A percentile compares a stretch with the other conserved stretches of the same genome.
Evolutionary conservation across 139 green algal species (phyloP).

Genomic region (Volvox reticuliferus): DNA sequence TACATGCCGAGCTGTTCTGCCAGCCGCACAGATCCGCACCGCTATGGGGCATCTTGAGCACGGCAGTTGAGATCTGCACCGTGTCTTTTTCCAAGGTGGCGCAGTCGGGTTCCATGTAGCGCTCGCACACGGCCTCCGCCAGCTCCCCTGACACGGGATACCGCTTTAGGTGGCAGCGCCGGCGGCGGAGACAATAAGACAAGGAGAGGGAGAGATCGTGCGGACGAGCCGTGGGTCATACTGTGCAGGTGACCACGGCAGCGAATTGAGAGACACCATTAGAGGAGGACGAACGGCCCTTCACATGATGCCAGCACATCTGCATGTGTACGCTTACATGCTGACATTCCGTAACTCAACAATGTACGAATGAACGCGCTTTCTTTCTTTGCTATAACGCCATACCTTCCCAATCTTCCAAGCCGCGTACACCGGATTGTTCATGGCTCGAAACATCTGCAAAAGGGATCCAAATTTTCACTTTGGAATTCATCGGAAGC

Average conservation of each 20-base stretch:
- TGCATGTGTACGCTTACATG: too few relatives aligned
- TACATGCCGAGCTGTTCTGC: too few relatives aligned
- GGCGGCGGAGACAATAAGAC: not conserved
- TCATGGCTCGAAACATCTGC: not conserved
- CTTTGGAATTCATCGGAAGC: too few relatives aligned
- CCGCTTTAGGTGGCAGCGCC: not conserved
- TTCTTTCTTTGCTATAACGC: not conserved
- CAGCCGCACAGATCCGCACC: not conserved
- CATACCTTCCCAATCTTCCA: not conserved
- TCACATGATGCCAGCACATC: too few relatives aligned
- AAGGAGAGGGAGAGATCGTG: not conserved
- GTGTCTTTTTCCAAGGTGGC: too few relatives aligned
- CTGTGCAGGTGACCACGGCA: too few relatives aligned
- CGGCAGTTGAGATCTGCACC: not conserved
- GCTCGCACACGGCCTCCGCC: not conserved
- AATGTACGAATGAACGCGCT: too few relatives aligned
- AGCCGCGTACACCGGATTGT: not conserved
- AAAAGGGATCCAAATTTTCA: too few relatives aligned
- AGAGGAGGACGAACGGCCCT: too few relatives aligned
- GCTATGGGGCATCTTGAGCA: constrained; percentile 21
- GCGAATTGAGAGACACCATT: too few relatives aligned
- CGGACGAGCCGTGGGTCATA: not conserved
- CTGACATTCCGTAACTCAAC: too few relatives aligned
- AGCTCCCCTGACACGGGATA: not conserved
- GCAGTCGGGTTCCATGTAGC: not conserved